Percentiles rank a stretch among this genome's conserved stretches.
These are phyloP conservation scores for Aristolochia fimbriata DNA, from an alignment of 164 flowering plant genomes.

Conservation along the genomic window DNA sequence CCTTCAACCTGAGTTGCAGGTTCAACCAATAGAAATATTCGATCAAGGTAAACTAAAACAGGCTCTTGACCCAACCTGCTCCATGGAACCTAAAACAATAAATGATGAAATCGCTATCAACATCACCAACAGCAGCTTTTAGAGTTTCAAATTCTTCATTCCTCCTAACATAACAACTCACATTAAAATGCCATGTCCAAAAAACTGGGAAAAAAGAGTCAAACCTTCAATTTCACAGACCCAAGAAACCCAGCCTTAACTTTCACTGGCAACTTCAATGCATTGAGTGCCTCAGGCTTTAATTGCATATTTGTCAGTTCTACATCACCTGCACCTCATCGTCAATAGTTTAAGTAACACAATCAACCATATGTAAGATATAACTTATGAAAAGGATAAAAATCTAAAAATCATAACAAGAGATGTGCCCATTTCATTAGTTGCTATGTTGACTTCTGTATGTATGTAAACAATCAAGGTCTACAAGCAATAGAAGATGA, in stretches of 20 bases:
- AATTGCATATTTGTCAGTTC: constrained; percentile 94
- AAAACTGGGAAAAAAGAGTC: too few relatives aligned
- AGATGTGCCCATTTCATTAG: too few relatives aligned
- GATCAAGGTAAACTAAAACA: constrained; percentile 78
- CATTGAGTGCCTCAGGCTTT: constrained; percentile 99
- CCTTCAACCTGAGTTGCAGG: constrained; percentile 89
- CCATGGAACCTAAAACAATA: constrained; percentile 79
- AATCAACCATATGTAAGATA: not conserved
- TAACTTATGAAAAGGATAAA: not conserved
- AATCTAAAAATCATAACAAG: too few relatives aligned
- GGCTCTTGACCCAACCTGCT: constrained; percentile 99
- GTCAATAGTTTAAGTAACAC: too few relatives aligned
- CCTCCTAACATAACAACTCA: too few relatives aligned
- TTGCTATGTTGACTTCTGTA: too few relatives aligned
- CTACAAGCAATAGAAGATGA: too few relatives aligned
- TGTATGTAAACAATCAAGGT: too few relatives aligned
- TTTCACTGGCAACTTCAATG: constrained; percentile 86
- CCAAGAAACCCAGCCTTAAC: constrained; percentile 99
- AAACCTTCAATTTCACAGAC: constrained; percentile 91
- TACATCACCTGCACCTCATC: constrained; percentile 65
- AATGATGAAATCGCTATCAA: not conserved
- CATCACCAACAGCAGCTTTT: not conserved
- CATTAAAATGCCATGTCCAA: too few relatives aligned
- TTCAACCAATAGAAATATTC: constrained; percentile 80
- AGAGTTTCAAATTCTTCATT: not conserved